These are phyloP conservation scores for Skeletonema costatum DNA, from an alignment of 108 stramenopile genomes.

Conservation along the genomic window DNA sequence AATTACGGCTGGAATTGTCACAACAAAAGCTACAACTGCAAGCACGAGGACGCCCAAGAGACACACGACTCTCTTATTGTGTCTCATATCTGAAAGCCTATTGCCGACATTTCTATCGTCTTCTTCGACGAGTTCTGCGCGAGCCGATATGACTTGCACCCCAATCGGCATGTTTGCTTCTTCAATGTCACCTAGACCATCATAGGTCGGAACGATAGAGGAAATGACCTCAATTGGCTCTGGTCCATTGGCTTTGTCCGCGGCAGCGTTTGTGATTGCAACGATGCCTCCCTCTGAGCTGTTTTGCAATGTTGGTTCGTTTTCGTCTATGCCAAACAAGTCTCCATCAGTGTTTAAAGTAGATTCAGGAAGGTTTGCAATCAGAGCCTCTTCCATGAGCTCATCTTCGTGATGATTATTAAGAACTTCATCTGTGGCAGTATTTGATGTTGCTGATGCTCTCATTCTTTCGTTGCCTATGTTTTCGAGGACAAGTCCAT, in stretches of 20 bases:
- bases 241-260: constrained; percentile 12
- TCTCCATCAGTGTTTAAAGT: constrained; percentile 4
- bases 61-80: neutral
- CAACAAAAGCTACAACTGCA: neutral
- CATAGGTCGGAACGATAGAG: neutral
- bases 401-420: constrained; percentile 13
- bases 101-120: neutral
- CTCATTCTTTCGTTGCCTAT: neutral
- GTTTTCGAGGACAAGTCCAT: neutral
- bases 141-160: constrained; percentile 22
- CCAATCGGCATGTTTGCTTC: constrained; percentile 14
- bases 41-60: neutral
- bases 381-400: constrained; percentile 28
- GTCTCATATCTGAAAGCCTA: neutral
- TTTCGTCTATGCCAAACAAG: constrained; percentile 15
- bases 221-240: constrained; percentile 1
- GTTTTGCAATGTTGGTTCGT: neutral
- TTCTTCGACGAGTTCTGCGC: constrained; percentile 11
- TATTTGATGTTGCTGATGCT: neutral
- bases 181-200: constrained; percentile 13
- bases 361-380: constrained; percentile 12
- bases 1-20: neutral
- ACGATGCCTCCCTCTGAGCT: neutral
- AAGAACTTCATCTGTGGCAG: neutral
- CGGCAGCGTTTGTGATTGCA: constrained; percentile 3